A percentile compares a stretch with the other conserved stretches of the same genome.
Evolutionary conservation across 768 basidiomycete genomes (phyloP).

Genomic region (Coprinellus micaceus): DNA sequence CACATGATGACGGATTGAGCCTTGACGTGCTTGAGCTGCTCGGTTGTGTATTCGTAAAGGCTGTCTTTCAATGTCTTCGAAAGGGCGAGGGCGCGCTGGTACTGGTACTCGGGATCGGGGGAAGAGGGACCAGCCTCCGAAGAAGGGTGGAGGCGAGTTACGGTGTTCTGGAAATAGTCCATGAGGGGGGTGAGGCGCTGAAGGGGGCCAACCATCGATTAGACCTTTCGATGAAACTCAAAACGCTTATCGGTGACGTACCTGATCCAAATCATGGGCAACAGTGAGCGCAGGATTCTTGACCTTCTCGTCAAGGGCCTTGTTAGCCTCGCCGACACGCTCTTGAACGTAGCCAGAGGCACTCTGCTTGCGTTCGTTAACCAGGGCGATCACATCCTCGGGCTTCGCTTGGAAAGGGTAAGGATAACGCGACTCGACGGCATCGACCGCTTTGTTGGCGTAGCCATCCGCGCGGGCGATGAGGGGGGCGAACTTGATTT

Average conservation of each 20-base stretch:
- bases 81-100: conserved; percentile 68
- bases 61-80: conserved; percentile 62
- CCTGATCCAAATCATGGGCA: conserved; percentile 71
- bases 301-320: conserved; percentile 64
- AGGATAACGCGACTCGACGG: conserved; percentile 68
- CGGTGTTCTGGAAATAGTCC: conserved; percentile 62
- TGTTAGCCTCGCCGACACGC: conserved; percentile 41
- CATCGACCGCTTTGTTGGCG: conserved; percentile 75
- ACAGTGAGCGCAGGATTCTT: conserved; percentile 58
- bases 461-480: conserved; percentile 59
- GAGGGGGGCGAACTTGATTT: conserved; percentile 60
- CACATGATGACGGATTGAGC: conserved; percentile 64
- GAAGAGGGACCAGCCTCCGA: conserved; percentile 46
- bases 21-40: conserved; percentile 69
- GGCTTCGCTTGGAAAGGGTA: conserved; percentile 73
- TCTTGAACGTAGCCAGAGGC: conserved; percentile 44
- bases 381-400: conserved; percentile 61
- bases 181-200: conserved; percentile 48
- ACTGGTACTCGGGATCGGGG: conserved; percentile 65
- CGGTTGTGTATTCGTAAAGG: conserved; percentile 60
- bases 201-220: too few species aligned
- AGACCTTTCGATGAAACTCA: too few species aligned
- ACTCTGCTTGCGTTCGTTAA: conserved; percentile 54
- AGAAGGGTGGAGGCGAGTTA: conserved; percentile 40
- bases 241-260: conserved; percentile 28